These are phyloP conservation scores for Cordia subcordata DNA, from an alignment of 257 asterid genomes.

Conservation along the genomic window DNA sequence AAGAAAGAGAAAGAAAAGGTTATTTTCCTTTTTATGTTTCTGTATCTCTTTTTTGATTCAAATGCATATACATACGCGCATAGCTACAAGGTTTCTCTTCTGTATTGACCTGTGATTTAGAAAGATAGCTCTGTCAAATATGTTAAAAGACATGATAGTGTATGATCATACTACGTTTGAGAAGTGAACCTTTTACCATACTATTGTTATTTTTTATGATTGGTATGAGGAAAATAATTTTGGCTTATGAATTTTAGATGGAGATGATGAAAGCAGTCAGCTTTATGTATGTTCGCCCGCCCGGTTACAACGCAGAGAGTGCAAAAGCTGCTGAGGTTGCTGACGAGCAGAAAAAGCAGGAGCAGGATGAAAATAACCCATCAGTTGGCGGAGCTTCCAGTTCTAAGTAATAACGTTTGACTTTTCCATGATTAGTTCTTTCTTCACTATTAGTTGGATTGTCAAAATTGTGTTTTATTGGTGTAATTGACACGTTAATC, in stretches of 20 bases:
- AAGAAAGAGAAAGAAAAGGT: constrained; percentile 97
- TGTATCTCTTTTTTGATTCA: neutral
- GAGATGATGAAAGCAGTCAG: constrained; percentile 99
- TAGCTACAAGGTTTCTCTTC: too few relatives aligned
- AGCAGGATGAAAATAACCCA: constrained; percentile 26
- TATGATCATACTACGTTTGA: neutral
- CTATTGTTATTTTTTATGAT: neutral
- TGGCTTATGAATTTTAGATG: constrained; percentile 42
- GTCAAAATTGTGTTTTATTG: neutral
- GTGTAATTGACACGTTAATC: constrained; percentile 9
- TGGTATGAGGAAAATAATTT: constrained; percentile 3
- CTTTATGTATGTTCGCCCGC: constrained; percentile 96
- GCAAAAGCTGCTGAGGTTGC: constrained; percentile 95
- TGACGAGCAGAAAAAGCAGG: constrained; percentile 48
- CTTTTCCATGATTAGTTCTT: constrained; percentile 5
- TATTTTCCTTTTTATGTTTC: neutral
- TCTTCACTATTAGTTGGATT: neutral
- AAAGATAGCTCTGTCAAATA: too few relatives aligned
- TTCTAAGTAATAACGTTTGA: constrained; percentile 43
- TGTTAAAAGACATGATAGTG: too few relatives aligned
- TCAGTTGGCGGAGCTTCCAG: constrained; percentile 41
- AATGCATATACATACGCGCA: neutral
- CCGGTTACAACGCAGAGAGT: constrained; percentile 96
- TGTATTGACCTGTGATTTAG: too few relatives aligned
- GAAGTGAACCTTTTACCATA: too few relatives aligned